A percentile compares a stretch with the other conserved stretches of the same genome.
Evolutionary conservation across 2,329 filamentous ascomycete species (phyloP).

Genomic region (Penicillium sp.): DNA sequence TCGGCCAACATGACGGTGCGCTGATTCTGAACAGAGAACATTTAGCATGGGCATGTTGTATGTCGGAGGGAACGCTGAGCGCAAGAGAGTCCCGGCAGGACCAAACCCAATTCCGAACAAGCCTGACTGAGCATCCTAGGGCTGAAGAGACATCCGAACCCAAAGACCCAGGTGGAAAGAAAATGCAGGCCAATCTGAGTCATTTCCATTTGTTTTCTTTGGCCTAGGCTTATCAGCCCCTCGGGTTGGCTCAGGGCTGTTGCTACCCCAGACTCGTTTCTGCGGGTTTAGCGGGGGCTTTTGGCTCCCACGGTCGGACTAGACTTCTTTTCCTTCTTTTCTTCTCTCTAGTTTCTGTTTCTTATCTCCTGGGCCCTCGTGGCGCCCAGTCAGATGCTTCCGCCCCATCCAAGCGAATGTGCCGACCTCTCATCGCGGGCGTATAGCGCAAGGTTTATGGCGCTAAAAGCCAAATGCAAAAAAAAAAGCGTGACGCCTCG

Average conservation of each 20-base stretch:
- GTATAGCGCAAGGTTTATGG: background rate
- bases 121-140: background rate
- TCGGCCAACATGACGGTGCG: background rate
- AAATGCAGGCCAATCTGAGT: background rate
- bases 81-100: background rate
- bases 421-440: background rate
- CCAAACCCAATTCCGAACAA: background rate
- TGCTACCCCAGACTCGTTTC: background rate
- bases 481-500: background rate
- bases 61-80: background rate
- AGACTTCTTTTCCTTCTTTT: background rate
- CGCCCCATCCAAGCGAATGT: background rate
- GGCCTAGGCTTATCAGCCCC: background rate
- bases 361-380: constrained; percentile 11
- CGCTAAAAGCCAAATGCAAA: background rate
- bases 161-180: background rate
- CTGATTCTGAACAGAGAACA: background rate
- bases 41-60: background rate
- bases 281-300: background rate
- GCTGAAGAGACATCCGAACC: background rate
- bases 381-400: background rate
- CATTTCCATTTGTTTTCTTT: background rate
- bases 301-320: background rate
- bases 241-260: background rate
- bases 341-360: background rate